Evolutionary conservation across 768 basidiomycete species (phyloP).

Genomic region (Lanmaoa pseudosensibilis): DNA sequence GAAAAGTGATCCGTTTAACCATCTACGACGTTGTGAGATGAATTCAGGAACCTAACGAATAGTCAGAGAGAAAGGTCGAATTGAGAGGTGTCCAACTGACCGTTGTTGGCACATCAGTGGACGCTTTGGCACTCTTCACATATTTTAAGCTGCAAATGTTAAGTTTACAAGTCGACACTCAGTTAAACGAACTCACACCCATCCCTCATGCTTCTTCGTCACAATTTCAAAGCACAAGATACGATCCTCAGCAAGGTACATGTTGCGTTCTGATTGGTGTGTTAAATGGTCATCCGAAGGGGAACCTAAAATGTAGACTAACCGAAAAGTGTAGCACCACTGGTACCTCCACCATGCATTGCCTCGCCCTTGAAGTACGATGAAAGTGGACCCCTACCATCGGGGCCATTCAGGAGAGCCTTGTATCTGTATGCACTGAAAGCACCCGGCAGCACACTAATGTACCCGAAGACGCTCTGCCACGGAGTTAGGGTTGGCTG

Average conservation of each 20-base stretch:
- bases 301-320: constrained; percentile 3
- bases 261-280: constrained; percentile 63
- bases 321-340: constrained; percentile 68
- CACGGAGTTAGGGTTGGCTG: background rate
- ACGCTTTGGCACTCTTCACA: constrained; percentile 90
- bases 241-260: constrained; percentile 90
- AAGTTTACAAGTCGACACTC: background rate
- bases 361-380: constrained; percentile 93
- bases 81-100: constrained; percentile 34
- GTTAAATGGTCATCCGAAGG: background rate
- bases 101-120: constrained; percentile 92
- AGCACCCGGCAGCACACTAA: constrained; percentile 86
- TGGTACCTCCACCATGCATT: constrained; percentile 66
- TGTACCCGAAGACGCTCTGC: constrained; percentile 81
- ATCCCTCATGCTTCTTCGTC: constrained; percentile 81
- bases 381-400: constrained; percentile 87
- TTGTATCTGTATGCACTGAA: constrained; percentile 92
- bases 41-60: constrained; percentile 74
- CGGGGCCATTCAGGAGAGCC: constrained; percentile 80
- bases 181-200: constrained; percentile 56
- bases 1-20: constrained; percentile 88
- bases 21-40: constrained; percentile 90
- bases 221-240: constrained; percentile 94
- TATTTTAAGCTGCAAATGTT: constrained; percentile 62
- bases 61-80: background rate